Percentiles rank a stretch among this genome's conserved stretches.
Evolutionary conservation across 352 stramenopile genomes (phyloP).

Genomic region (Pythium dissotocum): DNA sequence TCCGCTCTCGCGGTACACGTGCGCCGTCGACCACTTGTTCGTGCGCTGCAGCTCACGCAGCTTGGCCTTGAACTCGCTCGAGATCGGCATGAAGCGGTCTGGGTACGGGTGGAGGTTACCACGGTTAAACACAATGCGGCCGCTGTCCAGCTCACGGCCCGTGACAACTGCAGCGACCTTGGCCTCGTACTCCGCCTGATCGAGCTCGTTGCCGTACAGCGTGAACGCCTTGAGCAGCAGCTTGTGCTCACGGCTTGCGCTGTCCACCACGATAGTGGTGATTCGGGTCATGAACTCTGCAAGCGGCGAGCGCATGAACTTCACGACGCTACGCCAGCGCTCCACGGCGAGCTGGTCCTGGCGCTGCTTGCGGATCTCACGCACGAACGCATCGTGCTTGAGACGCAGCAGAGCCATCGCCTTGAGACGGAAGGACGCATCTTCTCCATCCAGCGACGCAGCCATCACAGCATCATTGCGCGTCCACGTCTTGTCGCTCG

Average conservation of each 20-base stretch:
- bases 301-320: constrained; percentile 18
- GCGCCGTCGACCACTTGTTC: constrained; percentile 26
- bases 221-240: constrained; percentile 56
- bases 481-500: constrained; percentile 32
- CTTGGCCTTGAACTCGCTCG: constrained; percentile 16
- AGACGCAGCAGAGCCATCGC: constrained; percentile 52
- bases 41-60: constrained; percentile 13
- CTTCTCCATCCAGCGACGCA: constrained; percentile 19
- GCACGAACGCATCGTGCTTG: constrained; percentile 53
- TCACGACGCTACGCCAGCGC: constrained; percentile 34
- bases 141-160: constrained; percentile 31
- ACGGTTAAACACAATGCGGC: constrained; percentile 57
- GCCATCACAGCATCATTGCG: constrained; percentile 27
- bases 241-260: constrained; percentile 43
- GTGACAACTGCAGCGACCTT: constrained; percentile 61
- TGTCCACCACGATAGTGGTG: constrained; percentile 20
- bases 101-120: constrained; percentile 59
- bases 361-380: constrained; percentile 39
- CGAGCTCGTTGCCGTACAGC: constrained; percentile 31
- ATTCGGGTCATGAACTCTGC: constrained; percentile 30
- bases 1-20: constrained; percentile 45
- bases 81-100: constrained; percentile 24
- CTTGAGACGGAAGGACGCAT: constrained; percentile 27
- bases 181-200: constrained; percentile 37
- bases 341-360: constrained; percentile 38